A percentile compares a stretch with the other conserved stretches of the same genome.
phyloP scores from a whole-genome alignment of 805 yeast species.

The Candida stauntonica region DNA sequence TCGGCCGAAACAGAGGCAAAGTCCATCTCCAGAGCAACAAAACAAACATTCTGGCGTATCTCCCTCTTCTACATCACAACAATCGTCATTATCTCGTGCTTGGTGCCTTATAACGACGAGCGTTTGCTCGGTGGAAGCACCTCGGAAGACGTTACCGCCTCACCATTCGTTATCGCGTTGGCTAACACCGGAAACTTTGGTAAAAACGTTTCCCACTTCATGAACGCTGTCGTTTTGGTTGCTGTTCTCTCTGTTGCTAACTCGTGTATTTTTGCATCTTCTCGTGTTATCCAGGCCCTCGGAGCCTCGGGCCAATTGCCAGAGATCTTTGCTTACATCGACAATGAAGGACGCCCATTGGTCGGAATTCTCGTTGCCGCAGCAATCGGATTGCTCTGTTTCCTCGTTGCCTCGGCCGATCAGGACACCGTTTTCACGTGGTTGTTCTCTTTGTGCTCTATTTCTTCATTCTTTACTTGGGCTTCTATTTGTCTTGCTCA shows the following conservation, averaged over 20 bases:
- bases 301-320: constrained; percentile 65
- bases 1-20: constrained; percentile 74
- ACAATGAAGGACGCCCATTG: constrained; percentile 65
- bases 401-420: constrained; percentile 48
- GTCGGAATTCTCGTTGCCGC: constrained; percentile 49
- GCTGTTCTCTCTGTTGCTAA: constrained; percentile 74
- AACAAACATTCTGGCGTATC: constrained; percentile 83
- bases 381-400: constrained; percentile 52
- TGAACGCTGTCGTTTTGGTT: constrained; percentile 63
- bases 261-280: constrained; percentile 62
- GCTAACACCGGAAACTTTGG: constrained; percentile 54
- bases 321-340: constrained; percentile 53
- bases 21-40: constrained; percentile 56
- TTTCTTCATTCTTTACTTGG: constrained; percentile 63
- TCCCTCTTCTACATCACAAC: constrained; percentile 63
- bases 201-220: constrained; percentile 57
- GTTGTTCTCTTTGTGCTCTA: constrained; percentile 59
- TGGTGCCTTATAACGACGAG: constrained; percentile 61
- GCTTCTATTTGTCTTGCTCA: constrained; percentile 55
- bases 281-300: constrained; percentile 61
- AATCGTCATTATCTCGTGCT: constrained; percentile 53
- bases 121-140: constrained; percentile 44
- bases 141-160: constrained; percentile 60
- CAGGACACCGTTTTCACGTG: constrained; percentile 57
- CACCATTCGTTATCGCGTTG: constrained; percentile 77